Base-by-base conservation (phyloP, 2,329 filamentous ascomycete species). In the Aspergillus sp. region DNA sequence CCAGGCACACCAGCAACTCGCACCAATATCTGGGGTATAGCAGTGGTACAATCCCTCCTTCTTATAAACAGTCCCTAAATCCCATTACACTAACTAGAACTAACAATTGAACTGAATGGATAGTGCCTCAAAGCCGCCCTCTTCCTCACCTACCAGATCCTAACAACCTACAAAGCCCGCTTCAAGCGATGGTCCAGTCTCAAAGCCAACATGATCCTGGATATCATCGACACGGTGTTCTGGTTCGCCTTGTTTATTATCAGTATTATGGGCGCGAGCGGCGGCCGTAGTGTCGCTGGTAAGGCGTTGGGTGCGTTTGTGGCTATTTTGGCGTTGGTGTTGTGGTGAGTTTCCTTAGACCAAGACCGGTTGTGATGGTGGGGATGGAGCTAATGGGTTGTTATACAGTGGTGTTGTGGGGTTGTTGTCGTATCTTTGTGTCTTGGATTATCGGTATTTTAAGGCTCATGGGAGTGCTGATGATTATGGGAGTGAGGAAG, bases 211-310 rank as follows among this genome's bases (percentile, higher is more conserved):
- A 63, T 68, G 56, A 60, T 65, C 2, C 52, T 71, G 45, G 63
- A 66, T 17, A 59, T 69, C 1, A 65, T 70, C 10, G 69, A 71
- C 12, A 70, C 66, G 0, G 38, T 71, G 2, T 70, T 71, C 19
- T 71, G 67, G 66, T 66, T 70, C 17, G 67, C 63, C 0, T 48
- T 70, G 1, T 68, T 70, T n/a, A 58, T 70, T 8, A 64, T 70
- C 36, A 64, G 58, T 2, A 65, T 69, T 1, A 61, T 70, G 59
- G 66, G 64, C 0, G 56, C 65, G 2, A 54, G 17, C 4, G 60
- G 58, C 0, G 50, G 59, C 2, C 25, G 25, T 13, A 68, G 59
- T 47, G 52, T 17, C 4, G 63, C 62, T 21, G 67, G 67, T 58
- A 57, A 63, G 21, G 62, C 67, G 1, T 32, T 71, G 21, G 67